A percentile compares a stretch with the other conserved stretches of the same genome.
These are phyloP conservation scores for Yamadazyma buinensis DNA, from an alignment of 1,139 yeast species.

Conservation along the genomic window DNA sequence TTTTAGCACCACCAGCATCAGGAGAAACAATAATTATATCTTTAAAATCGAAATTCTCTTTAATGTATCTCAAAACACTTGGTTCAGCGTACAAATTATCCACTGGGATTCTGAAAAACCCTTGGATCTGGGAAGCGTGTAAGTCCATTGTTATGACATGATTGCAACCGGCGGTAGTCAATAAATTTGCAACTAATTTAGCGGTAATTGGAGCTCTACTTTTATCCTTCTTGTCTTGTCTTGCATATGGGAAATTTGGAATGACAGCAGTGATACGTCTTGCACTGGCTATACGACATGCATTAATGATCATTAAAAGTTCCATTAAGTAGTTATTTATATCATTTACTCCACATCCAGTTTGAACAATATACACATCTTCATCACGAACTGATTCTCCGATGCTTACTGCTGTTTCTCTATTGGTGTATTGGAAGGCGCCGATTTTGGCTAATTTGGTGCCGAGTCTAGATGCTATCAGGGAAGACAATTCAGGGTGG, in stretches of 20 bases:
- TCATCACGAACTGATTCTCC: constrained; percentile 97
- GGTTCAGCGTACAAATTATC: constrained; percentile 97
- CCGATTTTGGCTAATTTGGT: constrained; percentile 58
- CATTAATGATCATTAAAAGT: constrained; percentile 85
- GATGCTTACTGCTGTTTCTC: constrained; percentile 88
- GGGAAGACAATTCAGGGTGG: constrained; percentile 75
- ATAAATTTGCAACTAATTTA: constrained; percentile 90
- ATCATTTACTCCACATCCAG: constrained; percentile 70
- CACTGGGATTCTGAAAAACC: constrained; percentile 93
- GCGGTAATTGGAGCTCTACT: constrained; percentile 97
- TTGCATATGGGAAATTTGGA: constrained; percentile 95
- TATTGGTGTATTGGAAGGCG: constrained; percentile 68
- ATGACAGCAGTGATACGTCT: constrained; percentile 92
- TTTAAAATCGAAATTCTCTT: constrained; percentile 60
- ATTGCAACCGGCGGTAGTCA: constrained; percentile 93
- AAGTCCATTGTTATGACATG: constrained; percentile 97
- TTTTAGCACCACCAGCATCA: constrained; percentile 98
- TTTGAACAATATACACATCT: constrained; percentile 88
- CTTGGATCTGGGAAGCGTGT: constrained; percentile 97
- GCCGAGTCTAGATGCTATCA: constrained; percentile 60
- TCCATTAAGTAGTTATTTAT: constrained; percentile 90
- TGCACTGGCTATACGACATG: constrained; percentile 94
- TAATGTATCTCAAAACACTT: constrained; percentile 81
- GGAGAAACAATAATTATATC: constrained; percentile 90
- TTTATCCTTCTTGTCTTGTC: constrained; percentile 96